phyloP scores from a whole-genome alignment of 495 filamentous ascomycete species.

The Hyphodiscus hymeniophilus region DNA sequence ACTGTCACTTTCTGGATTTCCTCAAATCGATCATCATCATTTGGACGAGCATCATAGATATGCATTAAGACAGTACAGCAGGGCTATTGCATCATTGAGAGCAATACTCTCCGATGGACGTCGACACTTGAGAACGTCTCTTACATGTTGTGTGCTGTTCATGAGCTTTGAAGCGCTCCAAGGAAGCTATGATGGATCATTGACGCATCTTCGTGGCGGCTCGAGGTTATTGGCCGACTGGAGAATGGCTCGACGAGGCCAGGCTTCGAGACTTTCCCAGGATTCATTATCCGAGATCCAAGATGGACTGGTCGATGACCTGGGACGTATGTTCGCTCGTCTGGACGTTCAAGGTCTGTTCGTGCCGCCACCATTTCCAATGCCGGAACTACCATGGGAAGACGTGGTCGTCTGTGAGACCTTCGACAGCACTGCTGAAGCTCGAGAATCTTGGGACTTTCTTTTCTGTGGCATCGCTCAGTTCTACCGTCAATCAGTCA shows the following conservation, averaged over 20 bases:
- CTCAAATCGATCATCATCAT: slow-evolving; percentile 21
- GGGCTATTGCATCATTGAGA: slow-evolving; percentile 19
- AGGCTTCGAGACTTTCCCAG: slow-evolving; percentile 18
- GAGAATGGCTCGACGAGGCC: slow-evolving; percentile 19
- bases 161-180: slow-evolving; percentile 23
- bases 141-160: slow-evolving; percentile 20
- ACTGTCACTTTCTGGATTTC: slow-evolving; percentile 21
- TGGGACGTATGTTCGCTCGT: slow-evolving; percentile 22
- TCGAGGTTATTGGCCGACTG: slow-evolving; percentile 22
- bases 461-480: slow-evolving; percentile 21
- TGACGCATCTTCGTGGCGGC: slow-evolving; percentile 20
- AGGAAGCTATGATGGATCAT: slow-evolving; percentile 21
- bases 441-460: slow-evolving; percentile 21
- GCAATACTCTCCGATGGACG: slow-evolving; percentile 17
- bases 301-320: slow-evolving; percentile 21
- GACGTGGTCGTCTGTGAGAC: slow-evolving; percentile 15
- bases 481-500: slow-evolving; percentile 22
- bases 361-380: slow-evolving; percentile 20
- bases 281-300: slow-evolving; percentile 24
- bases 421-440: slow-evolving; percentile 21
- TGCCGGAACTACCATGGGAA: slow-evolving; percentile 21
- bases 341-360: slow-evolving; percentile 23
- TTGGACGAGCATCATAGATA: slow-evolving; percentile 23
- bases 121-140: slow-evolving; percentile 18
- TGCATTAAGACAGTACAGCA: slow-evolving; percentile 21